These are phyloP conservation scores for Verticillium isaacii DNA, from an alignment of 2,329 filamentous ascomycete species.

Conservation along the genomic window DNA sequence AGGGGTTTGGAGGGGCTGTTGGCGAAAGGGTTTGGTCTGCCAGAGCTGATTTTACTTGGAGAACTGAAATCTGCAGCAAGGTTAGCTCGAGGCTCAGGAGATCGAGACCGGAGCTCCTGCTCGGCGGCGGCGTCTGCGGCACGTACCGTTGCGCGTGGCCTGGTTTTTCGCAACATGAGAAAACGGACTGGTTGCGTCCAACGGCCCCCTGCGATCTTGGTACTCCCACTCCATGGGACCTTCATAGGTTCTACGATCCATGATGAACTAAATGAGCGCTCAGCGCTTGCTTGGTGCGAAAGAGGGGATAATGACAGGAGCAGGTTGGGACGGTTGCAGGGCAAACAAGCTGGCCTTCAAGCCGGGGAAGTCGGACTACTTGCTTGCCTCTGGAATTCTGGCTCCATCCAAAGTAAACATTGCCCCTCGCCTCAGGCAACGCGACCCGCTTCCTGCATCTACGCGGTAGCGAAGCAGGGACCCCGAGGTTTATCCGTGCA, in stretches of 20 bases:
- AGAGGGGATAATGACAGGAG: neutral
- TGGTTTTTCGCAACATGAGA: slow-evolving; percentile 41
- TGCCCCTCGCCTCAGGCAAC: neutral
- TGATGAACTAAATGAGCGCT: slow-evolving; percentile 18
- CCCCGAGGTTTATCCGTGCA: neutral
- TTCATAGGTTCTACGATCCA: slow-evolving; percentile 54
- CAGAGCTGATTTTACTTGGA: slow-evolving; percentile 27
- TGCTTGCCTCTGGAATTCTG: neutral
- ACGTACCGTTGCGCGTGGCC: slow-evolving; percentile 36
- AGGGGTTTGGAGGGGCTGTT: slow-evolving; percentile 35
- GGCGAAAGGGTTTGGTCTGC: slow-evolving; percentile 21
- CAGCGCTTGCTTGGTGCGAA: neutral
- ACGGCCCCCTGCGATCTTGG: slow-evolving; percentile 44
- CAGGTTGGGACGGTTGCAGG: neutral
- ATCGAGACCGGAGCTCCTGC: neutral
- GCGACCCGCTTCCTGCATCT: neutral
- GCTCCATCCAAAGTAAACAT: neutral
- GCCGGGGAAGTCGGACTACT: neutral
- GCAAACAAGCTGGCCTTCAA: neutral
- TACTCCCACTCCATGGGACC: slow-evolving; percentile 66
- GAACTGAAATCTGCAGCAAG: slow-evolving; percentile 24
- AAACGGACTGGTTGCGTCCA: slow-evolving; percentile 60
- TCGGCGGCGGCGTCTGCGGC: neutral
- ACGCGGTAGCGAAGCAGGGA: neutral
- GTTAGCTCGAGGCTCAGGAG: neutral